Evolutionary conservation across 345 rosid genomes (phyloP).

Genomic region (Gossypium thurberi): DNA sequence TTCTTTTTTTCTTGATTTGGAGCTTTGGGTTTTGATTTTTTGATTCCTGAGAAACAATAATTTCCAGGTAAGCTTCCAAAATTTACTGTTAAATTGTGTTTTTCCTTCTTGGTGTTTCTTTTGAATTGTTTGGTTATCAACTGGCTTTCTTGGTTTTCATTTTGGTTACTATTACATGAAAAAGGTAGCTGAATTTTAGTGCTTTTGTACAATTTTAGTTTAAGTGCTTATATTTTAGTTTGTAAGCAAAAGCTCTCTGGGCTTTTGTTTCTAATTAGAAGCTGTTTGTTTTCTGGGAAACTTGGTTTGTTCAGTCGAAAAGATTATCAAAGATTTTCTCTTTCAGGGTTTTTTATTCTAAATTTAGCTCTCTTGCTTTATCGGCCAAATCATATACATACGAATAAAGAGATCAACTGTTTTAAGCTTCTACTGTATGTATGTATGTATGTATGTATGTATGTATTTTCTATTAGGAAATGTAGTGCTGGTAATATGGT

Average conservation of each 20-base stretch:
- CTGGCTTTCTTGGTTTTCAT: slow-evolving; percentile 7
- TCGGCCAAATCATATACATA: not conserved
- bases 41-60: not conserved
- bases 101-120: not conserved
- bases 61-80: slow-evolving; percentile 13
- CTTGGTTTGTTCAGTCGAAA: not conserved
- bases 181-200: not conserved
- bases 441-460: not conserved
- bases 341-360: not conserved
- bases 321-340: not conserved
- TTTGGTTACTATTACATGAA: not conserved
- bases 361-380: not conserved
- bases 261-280: not conserved
- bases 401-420: not conserved
- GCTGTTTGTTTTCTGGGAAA: not conserved
- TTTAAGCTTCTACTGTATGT: not conserved
- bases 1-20: not conserved
- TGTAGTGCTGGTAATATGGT: not conserved
- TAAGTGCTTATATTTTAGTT: not conserved
- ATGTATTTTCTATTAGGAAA: not conserved
- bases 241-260: not conserved
- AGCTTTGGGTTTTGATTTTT: slow-evolving; percentile 7
- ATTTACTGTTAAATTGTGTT: not conserved
- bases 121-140: not conserved
- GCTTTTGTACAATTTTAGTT: too few species aligned